Conservation (phyloP, 2,329 filamentous ascomycete species). For the Pseudogymnoascus sp. region DNA sequence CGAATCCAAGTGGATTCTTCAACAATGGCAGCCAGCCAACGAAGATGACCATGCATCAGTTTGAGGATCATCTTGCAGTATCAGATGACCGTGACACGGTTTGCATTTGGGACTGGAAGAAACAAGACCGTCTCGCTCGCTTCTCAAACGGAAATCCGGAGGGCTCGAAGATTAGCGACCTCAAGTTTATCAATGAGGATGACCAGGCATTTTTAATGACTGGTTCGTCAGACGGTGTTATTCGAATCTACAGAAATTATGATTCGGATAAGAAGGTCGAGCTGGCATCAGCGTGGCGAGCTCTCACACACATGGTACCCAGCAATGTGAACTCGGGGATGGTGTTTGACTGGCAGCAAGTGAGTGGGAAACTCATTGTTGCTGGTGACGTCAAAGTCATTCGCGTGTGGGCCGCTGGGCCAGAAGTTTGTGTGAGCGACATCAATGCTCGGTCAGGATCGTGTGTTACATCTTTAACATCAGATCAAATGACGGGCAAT, state of each 20-base stretch:
- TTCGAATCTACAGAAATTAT: constrained; percentile 90
- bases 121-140: constrained; percentile 62
- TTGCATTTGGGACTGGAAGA: constrained; percentile 89
- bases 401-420: constrained; percentile 89
- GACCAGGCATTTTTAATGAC: constrained; percentile 93
- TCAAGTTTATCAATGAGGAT: constrained; percentile 97
- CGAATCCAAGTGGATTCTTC: constrained; percentile 70
- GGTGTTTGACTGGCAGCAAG: constrained; percentile 98
- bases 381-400: constrained; percentile 95
- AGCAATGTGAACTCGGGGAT: constrained; percentile 92
- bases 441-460: constrained; percentile 91
- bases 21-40: constrained; percentile 84
- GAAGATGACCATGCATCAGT: constrained; percentile 95
- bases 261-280: constrained; percentile 69
- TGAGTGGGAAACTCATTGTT: constrained; percentile 89
- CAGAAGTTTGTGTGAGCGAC: constrained; percentile 86
- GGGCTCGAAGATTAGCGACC: constrained; percentile 85
- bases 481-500: constrained; percentile 95
- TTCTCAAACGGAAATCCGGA: constrained; percentile 93
- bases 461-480: constrained; percentile 91
- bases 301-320: constrained; percentile 85
- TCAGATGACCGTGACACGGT: constrained; percentile 89
- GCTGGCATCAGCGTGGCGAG: constrained; percentile 84
- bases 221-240: constrained; percentile 87
- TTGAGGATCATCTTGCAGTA: constrained; percentile 90